These are phyloP conservation scores for Lithohypha guttulata DNA, from an alignment of 2,329 filamentous ascomycete species.

Conservation along the genomic window DNA sequence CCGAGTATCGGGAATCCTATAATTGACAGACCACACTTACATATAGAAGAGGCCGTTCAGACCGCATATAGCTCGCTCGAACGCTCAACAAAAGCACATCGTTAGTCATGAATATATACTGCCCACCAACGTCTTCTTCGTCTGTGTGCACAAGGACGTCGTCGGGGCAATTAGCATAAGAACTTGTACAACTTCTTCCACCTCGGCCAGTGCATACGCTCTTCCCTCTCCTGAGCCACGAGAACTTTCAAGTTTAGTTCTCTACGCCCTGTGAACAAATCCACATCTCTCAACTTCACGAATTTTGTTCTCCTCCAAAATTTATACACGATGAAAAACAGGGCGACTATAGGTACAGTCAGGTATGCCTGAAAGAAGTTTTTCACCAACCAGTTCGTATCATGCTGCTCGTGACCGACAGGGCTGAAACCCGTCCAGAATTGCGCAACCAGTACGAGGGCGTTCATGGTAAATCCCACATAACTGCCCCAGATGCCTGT, in stretches of 20 bases:
- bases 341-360: conserved; percentile 23
- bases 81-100: too few species aligned
- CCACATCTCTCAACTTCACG: conserved; percentile 63
- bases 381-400: conserved; percentile 14
- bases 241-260: conserved; percentile 74
- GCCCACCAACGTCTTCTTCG: too few species aligned
- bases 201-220: conserved; percentile 57
- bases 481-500: conserved; percentile 53
- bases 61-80: too few species aligned
- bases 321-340: conserved; percentile 64
- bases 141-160: too few species aligned
- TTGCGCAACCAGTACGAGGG: conserved; percentile 45
- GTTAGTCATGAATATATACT: too few species aligned
- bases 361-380: conserved; percentile 27
- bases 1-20: too few species aligned
- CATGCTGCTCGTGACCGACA: conserved; percentile 17
- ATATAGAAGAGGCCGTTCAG: too few species aligned
- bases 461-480: conserved; percentile 48
- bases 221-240: conserved; percentile 67
- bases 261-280: conserved; percentile 71
- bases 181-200: conserved; percentile 71
- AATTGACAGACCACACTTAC: too few species aligned
- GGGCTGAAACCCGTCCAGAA: conserved; percentile 27
- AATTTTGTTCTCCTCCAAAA: conserved; percentile 58
- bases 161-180: conserved; percentile 58